Base-by-base conservation (phyloP, 1,284 basidiomycete species). In the Trichosporon sp. region DNA sequence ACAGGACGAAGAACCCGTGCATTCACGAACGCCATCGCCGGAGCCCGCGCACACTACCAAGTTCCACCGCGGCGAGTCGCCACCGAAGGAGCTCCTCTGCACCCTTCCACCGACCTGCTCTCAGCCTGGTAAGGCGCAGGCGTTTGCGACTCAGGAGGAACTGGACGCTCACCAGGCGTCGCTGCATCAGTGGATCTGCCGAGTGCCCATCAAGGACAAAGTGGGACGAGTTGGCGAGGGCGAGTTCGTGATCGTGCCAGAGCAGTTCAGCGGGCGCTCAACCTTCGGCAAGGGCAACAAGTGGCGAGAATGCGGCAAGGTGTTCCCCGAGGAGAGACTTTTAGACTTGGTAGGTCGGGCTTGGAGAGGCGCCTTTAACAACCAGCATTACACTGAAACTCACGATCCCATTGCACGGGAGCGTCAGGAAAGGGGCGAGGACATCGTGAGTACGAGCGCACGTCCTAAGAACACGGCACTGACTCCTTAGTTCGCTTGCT, bases 121-220 rank as follows among this genome's bases (percentile, higher is more conserved):
- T 69, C 90, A 88, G 35, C 87, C 88, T 16, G 84, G 85, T 61
- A 84, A 81, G 38, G 88, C 91, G 0, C 90, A 90, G 1, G 81
- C 86, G 1, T 87, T 94, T 67, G 85, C 86, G 0, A 88, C 87
- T 73, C 87, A 88, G 46, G 86, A 85, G 21, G 91, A 92, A 69
- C 87, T 94, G 5, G 91, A 94, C 76, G 84, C 88, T 32, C 93
- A 96, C 84, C 93, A 95, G 81, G 89, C 89, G 1, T 90, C 86
- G 26, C 91, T 91, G 79, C 94, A 96, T 81, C 90, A 91, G 0
- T 91, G 92, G 84, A 90, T 94, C 0, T 96, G 94, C 79, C 89
- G 71, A 1, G 74, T 77, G 2, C 78, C 79, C 1, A 73, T 80
- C 37, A 71, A 76, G 21, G 78, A 81, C 67, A 75, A 75, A 64